Evolutionary conservation across 2,329 filamentous ascomycete species (phyloP), one percentile per base, ranked within the genome.

Genomic region (Pezicula neosporulosa): DNA sequence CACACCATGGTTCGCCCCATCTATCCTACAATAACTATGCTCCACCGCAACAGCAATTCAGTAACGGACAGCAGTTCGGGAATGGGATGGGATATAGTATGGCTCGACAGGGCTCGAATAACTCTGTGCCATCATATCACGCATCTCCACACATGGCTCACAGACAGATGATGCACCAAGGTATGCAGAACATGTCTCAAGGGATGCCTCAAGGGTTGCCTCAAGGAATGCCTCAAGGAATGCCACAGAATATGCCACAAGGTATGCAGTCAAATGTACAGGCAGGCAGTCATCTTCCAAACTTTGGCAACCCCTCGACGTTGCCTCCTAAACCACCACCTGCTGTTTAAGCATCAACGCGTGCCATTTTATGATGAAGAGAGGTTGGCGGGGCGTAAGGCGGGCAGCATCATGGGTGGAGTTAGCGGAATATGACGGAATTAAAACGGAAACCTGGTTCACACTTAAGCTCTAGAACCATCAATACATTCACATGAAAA

Each of bases 241-340:
- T 48, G 15, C 30, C 44, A 1, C 44, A 55, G 38, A 44, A 30
- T 6, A 50, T 57, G 62, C 49, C 56, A 30, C 52, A 53, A 30
- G 53, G 55, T 6, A 61, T 66, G 48, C 36, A 54, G 41, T 57
- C 61, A 33, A 63, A 58, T 51, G 63, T 57, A 42, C 63, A 64
- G 49, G 49, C 62, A 49, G 70, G 73, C 52, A 77, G 71, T 61
- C 76, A 73, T 57, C 76, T 81, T 48, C 75, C 77, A n/a, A 80
- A 80, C 57, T 81, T 76, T 66, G 78, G 77, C 28, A 76, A 77
- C 30, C 75, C 77, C 5, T 68, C 77, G 15, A 76, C 77, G 47
- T 67, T 82, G 41, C 78, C 78, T 44, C 72, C 77, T 9, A 81
- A 80, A 60, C 78, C 78, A 35, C 77, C 78, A 38, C 74, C 77